A percentile compares a stretch with the other conserved stretches of the same genome.
Evolutionary conservation across 129 eudicot species (phyloP).

Genomic region (Centaurea solstitialis): DNA sequence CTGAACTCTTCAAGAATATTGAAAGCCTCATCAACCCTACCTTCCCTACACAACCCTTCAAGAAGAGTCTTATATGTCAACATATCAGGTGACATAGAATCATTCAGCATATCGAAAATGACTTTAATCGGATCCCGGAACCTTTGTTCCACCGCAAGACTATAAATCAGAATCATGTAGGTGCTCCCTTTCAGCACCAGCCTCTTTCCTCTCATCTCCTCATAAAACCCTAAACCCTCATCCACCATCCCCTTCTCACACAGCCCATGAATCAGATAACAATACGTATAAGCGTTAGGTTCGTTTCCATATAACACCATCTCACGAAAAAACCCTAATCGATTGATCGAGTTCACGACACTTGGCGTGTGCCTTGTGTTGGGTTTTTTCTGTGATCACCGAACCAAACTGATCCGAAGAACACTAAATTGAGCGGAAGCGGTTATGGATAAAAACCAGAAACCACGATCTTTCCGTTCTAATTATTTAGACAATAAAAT

Average conservation of each 20-base stretch:
- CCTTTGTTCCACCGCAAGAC: conserved; percentile 82
- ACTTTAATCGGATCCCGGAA: conserved; percentile 54
- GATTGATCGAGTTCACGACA: conserved; percentile 75
- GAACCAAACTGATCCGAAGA: too few species aligned
- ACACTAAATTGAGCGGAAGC: too few species aligned
- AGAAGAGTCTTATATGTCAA: conserved; percentile 79
- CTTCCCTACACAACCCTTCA: conserved; percentile 88
- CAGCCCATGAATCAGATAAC: conserved; percentile 69
- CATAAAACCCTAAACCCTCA: conserved; percentile 61
- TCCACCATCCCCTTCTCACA: conserved; percentile 90
- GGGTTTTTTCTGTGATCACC: too few species aligned
- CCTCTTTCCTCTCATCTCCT: conserved; percentile 72
- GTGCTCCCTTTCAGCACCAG: conserved; percentile 68
- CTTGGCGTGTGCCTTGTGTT: conserved; percentile 69
- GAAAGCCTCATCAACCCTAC: conserved; percentile 64
- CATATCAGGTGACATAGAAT: conserved; percentile 70
- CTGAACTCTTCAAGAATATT: conserved; percentile 65
- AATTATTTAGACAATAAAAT: too few species aligned
- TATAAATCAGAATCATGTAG: conserved; percentile 71
- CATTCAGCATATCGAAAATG: conserved; percentile 64
- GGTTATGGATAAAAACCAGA: too few species aligned
- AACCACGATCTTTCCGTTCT: too few species aligned
- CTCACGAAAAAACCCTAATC: conserved; percentile 65
- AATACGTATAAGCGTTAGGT: conserved; percentile 63
- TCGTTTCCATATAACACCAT: conserved; percentile 81